phyloP scores from a whole-genome alignment of 345 rosid species.

The Eucalyptus paniculata region DNA sequence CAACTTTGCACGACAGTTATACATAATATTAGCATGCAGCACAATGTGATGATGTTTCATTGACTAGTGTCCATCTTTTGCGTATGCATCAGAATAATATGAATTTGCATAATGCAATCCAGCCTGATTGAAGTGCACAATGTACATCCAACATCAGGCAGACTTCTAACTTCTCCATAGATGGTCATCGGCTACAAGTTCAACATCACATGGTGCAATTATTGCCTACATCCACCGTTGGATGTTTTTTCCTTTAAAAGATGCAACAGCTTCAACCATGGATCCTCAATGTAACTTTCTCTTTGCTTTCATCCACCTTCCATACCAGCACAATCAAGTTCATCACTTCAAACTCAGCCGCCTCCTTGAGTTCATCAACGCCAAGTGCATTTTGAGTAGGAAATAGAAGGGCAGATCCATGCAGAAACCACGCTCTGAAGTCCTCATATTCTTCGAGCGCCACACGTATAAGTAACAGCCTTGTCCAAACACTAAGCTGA shows the following conservation, averaged over 20 bases:
- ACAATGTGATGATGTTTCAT: neutral
- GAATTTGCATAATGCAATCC: neutral
- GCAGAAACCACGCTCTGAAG: neutral
- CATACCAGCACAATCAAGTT: neutral
- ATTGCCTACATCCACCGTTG: neutral
- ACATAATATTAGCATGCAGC: neutral
- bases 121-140: neutral
- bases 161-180: no score
- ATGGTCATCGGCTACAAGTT: no score
- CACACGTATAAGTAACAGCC: neutral
- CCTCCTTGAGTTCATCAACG: neutral
- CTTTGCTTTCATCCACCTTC: neutral
- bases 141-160: neutral
- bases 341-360: neutral
- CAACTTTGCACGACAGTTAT: neutral
- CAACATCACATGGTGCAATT: neutral
- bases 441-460: neutral
- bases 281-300: neutral
- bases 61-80: neutral
- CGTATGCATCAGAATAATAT: neutral
- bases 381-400: neutral
- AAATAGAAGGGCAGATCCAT: neutral
- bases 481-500: neutral
- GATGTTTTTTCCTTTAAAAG: neutral
- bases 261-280: neutral